Evolutionary conservation across 225 moss, liverwort and hornwort genomes (phyloP).

Genomic region (Bryoerythrophyllum caledonicum): DNA sequence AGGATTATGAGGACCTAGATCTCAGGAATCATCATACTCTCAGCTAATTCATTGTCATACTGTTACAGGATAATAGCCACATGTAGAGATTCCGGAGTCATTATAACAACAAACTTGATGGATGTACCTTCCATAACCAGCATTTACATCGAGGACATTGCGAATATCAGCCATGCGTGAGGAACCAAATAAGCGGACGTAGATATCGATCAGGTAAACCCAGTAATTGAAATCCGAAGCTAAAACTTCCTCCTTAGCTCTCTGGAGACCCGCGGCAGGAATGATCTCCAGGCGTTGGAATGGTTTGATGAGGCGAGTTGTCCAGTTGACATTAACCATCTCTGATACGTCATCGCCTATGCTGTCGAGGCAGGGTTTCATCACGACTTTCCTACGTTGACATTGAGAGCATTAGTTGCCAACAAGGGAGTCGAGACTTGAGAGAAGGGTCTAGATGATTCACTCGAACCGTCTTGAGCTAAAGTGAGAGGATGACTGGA

Average conservation of each 20-base stretch:
- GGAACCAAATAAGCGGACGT: constrained; percentile 50
- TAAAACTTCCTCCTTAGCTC: constrained; percentile 51
- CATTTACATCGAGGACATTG: constrained; percentile 58
- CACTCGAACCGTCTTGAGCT: not conserved
- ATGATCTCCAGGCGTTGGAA: constrained; percentile 34
- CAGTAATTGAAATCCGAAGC: constrained; percentile 58
- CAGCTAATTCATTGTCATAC: not conserved
- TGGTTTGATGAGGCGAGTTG: constrained; percentile 33
- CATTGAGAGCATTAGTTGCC: constrained; percentile 15
- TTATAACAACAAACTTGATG: not conserved
- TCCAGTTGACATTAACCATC: constrained; percentile 31
- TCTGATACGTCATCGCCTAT: not conserved
- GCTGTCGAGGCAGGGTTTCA: constrained; percentile 49
- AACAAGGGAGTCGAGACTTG: not conserved
- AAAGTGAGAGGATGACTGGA: not conserved
- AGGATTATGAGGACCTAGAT: not conserved
- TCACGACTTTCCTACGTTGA: constrained; percentile 48
- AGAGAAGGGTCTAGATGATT: not conserved
- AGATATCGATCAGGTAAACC: constrained; percentile 53
- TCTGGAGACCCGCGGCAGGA: constrained; percentile 32
- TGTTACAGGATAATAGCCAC: not conserved
- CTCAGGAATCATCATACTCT: not conserved
- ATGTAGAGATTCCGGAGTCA: not conserved
- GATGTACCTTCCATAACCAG: constrained; percentile 60
- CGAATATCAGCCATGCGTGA: constrained; percentile 45